These are phyloP conservation scores for Raddia distichophylla DNA, from an alignment of 176 grass and related monocot species.

Conservation along the genomic window DNA sequence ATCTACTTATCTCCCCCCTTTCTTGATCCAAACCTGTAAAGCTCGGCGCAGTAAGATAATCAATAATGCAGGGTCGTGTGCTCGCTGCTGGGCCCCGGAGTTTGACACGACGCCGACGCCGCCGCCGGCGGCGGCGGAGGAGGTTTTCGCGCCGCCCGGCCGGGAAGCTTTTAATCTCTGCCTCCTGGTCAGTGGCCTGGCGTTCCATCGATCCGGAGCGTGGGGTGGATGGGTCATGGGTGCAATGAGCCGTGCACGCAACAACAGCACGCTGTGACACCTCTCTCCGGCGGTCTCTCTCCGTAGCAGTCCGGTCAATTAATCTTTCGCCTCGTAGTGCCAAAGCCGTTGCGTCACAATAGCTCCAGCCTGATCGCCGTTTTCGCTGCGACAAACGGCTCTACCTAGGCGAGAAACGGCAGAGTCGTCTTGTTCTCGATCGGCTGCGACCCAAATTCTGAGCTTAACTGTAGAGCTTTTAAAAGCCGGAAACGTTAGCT, in stretches of 20 bases:
- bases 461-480: no score
- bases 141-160: background rate
- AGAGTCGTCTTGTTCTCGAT: background rate
- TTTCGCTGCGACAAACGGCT: background rate
- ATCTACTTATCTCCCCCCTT: background rate
- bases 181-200: background rate
- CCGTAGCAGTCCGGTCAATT: background rate
- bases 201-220: background rate
- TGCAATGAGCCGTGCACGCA: conserved; percentile 49
- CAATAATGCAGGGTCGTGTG: background rate
- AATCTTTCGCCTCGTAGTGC: background rate
- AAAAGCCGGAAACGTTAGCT: no score
- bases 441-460: no score
- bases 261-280: conserved; percentile 17
- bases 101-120: conserved; percentile 3
- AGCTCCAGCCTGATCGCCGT: background rate
- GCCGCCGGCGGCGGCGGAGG: conserved; percentile 17
- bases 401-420: background rate
- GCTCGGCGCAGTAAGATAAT: conserved; percentile 14
- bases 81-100: background rate
- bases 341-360: background rate
- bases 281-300: background rate
- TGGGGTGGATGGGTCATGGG: background rate
- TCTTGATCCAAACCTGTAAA: background rate
- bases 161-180: conserved; percentile 14